phyloP scores from a whole-genome alignment of 1,139 yeast species.

The Diutina rugosa region DNA sequence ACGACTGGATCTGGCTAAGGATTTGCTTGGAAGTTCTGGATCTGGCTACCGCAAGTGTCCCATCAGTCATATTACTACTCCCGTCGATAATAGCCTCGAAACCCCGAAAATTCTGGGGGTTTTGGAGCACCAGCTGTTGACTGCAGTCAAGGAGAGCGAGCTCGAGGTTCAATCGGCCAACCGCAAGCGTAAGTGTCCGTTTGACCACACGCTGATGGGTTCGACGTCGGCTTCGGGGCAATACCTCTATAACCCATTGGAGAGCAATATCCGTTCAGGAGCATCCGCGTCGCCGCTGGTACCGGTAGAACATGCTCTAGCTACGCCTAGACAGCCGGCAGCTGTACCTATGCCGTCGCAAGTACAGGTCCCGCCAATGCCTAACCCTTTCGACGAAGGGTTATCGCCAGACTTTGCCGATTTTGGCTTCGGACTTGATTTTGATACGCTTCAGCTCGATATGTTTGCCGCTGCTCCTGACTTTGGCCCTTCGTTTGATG shows the following conservation, averaged over 20 bases:
- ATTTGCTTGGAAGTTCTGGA: background rate
- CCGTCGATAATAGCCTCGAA: conserved; percentile 2
- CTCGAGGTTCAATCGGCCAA: background rate
- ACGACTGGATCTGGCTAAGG: conserved; percentile 2
- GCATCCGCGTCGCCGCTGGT: background rate
- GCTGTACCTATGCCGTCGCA: background rate
- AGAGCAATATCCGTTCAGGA: background rate
- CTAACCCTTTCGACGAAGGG: background rate
- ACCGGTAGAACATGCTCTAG: background rate
- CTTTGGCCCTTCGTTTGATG: background rate
- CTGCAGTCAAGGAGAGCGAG: background rate
- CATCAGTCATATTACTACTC: conserved; percentile 6
- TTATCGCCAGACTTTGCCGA: background rate
- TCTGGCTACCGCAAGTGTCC: conserved; percentile 9
- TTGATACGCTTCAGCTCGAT: conserved; percentile 1
- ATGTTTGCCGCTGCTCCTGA: background rate
- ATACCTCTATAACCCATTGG: background rate
- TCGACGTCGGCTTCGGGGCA: background rate
- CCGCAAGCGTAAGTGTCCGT: conserved; percentile 18
- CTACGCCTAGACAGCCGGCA: background rate
- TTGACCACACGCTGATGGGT: conserved; percentile 12
- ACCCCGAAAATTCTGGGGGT: conserved; percentile 3
- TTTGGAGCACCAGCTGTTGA: background rate
- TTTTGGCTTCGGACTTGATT: background rate
- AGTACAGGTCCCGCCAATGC: background rate